Evolutionary conservation across 805 yeast genomes (phyloP).

Genomic region (Millerozyma acaciae): DNA sequence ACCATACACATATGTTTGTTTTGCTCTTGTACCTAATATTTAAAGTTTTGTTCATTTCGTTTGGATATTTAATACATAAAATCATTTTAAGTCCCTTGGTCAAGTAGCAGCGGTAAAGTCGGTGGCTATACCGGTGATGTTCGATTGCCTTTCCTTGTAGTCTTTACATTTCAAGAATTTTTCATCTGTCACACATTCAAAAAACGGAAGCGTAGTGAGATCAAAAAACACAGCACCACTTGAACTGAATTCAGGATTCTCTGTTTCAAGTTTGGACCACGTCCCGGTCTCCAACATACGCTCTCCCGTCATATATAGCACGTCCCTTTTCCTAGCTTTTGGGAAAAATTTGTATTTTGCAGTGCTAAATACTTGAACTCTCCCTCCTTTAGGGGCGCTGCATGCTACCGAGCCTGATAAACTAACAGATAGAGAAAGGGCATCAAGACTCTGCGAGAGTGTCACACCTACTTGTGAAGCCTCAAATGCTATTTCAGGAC

Average conservation of each 20-base stretch:
- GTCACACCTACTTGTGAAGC: slow-evolving; percentile 7
- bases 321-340: slow-evolving; percentile 10
- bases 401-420: slow-evolving; percentile 16
- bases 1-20: no score
- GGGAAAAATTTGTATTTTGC: slow-evolving; percentile 12
- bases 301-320: slow-evolving; percentile 5
- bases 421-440: slow-evolving; percentile 8
- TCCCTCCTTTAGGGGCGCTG: slow-evolving; percentile 12
- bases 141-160: neutral
- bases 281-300: slow-evolving; percentile 6
- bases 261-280: slow-evolving; percentile 8
- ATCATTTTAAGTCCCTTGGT: no score
- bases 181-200: slow-evolving; percentile 14
- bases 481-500: slow-evolving; percentile 4
- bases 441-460: slow-evolving; percentile 8
- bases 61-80: no score
- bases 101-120: slow-evolving; percentile 45
- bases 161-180: slow-evolving; percentile 8
- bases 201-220: slow-evolving; percentile 9
- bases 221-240: slow-evolving; percentile 16
- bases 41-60: no score
- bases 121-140: slow-evolving; percentile 33
- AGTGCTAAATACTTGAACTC: slow-evolving; percentile 17
- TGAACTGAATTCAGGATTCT: slow-evolving; percentile 5
- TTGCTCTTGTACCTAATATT: no score